These are phyloP conservation scores for Kluyveromyces siamensis DNA, from an alignment of 805 yeast species.

Conservation along the genomic window DNA sequence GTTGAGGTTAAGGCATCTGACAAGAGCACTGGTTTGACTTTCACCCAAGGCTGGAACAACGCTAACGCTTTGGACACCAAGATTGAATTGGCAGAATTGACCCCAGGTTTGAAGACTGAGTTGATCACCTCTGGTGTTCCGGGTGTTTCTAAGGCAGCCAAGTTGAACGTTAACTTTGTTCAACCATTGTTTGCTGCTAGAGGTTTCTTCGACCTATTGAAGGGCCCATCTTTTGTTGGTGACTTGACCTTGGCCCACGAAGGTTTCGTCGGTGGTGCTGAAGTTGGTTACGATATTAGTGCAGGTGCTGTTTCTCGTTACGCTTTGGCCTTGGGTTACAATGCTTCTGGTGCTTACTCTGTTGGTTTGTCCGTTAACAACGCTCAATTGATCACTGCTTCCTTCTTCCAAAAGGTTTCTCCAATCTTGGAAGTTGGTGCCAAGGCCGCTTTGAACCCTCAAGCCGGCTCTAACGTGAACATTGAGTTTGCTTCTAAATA, in stretches of 20 bases:
- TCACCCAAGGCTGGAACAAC: slow-evolving; percentile 98
- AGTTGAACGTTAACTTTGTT: slow-evolving; percentile 80
- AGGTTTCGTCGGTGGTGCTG: slow-evolving; percentile 95
- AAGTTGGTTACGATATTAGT: slow-evolving; percentile 91
- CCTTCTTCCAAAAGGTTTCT: slow-evolving; percentile 93
- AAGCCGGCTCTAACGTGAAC: slow-evolving; percentile 62
- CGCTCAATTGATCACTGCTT: slow-evolving; percentile 84
- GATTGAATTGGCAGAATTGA: slow-evolving; percentile 83
- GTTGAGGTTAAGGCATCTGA: slow-evolving; percentile 89
- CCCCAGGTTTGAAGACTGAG: slow-evolving; percentile 93
- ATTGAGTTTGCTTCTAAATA: slow-evolving; percentile 96
- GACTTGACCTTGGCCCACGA: slow-evolving; percentile 93
- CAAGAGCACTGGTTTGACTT: slow-evolving; percentile 82
- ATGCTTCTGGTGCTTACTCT: slow-evolving; percentile 69
- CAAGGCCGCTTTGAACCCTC: slow-evolving; percentile 90
- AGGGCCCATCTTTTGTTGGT: slow-evolving; percentile 94
- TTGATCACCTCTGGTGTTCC: slow-evolving; percentile 83
- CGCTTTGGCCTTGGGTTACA: slow-evolving; percentile 90
- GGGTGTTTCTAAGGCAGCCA: slow-evolving; percentile 76
- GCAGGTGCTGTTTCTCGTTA: slow-evolving; percentile 89
- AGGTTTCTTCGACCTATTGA: slow-evolving; percentile 88
- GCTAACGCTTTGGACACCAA: slow-evolving; percentile 87
- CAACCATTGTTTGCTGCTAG: slow-evolving; percentile 92
- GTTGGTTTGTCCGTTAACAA: slow-evolving; percentile 65
- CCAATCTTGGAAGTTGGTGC: slow-evolving; percentile 95